These are phyloP conservation scores for Coemansia asiatica DNA, from an alignment of 192 early-diverging fungal genomes.

Conservation along the genomic window DNA sequence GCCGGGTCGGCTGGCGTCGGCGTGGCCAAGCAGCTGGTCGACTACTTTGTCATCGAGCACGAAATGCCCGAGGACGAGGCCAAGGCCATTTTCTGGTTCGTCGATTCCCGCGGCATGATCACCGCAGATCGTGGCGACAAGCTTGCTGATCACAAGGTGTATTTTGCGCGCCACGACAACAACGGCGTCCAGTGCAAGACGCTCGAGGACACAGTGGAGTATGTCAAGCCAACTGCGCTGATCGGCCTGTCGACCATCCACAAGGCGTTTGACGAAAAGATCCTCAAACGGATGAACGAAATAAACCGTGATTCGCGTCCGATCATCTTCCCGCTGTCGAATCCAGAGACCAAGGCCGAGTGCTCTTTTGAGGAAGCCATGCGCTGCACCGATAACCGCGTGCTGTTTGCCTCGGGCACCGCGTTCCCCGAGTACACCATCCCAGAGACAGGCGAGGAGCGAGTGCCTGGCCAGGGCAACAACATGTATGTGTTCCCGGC, in stretches of 20 bases:
- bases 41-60: conserved; percentile 77
- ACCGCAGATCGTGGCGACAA: conserved; percentile 85
- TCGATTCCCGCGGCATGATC: conserved; percentile 91
- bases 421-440: conserved; percentile 80
- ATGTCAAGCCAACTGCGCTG: conserved; percentile 85
- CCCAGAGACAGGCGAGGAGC: conserved; percentile 47
- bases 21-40: conserved; percentile 85
- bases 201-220: conserved; percentile 75
- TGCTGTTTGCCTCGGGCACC: conserved; percentile 90
- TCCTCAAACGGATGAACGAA: conserved; percentile 73
- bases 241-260: conserved; percentile 83
- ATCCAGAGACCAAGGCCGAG: conserved; percentile 86
- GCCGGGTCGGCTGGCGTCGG: conserved; percentile 95
- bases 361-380: conserved; percentile 92
- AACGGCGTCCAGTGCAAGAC: conserved; percentile 70
- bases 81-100: conserved; percentile 69
- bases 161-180: conserved; percentile 88
- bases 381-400: conserved; percentile 69
- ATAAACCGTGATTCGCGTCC: conserved; percentile 64
- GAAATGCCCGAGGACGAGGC: conserved; percentile 68
- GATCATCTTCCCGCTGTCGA: conserved; percentile 88
- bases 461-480: conserved; percentile 82
- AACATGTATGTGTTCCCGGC: conserved; percentile 99
- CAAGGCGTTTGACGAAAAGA: conserved; percentile 72
- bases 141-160: conserved; percentile 77